A percentile compares a stretch with the other conserved stretches of the same genome.
Evolutionary conservation across 768 basidiomycete genomes (phyloP).

Genomic region (Lactarius tabidus): DNA sequence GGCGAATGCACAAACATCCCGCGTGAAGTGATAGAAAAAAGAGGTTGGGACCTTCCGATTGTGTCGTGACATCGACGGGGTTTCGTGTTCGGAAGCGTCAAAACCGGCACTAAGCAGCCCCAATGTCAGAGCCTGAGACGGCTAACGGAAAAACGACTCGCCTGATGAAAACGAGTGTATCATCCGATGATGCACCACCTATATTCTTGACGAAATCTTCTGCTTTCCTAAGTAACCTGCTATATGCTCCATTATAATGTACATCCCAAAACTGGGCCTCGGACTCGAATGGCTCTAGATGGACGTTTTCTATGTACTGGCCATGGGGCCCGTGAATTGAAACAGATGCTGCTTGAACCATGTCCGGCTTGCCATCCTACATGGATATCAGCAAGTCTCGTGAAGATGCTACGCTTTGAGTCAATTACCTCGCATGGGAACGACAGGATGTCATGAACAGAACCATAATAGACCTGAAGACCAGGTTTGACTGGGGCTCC

Average conservation of each 20-base stretch:
- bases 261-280: conserved; percentile 72
- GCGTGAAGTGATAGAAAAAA: conserved; percentile 82
- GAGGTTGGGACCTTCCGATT: conserved; percentile 81
- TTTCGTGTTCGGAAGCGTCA: conserved; percentile 93
- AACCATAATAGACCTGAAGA: conserved; percentile 79
- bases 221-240: conserved; percentile 59
- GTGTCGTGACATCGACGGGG: conserved; percentile 87
- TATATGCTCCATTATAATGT: conserved; percentile 66
- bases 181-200: conserved; percentile 55
- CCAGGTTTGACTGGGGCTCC: conserved; percentile 40
- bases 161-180: conserved; percentile 88
- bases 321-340: conserved; percentile 76
- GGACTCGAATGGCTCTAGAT: conserved; percentile 67
- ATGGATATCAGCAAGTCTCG: conserved; percentile 11
- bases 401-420: not conserved
- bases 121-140: conserved; percentile 7
- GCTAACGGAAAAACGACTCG: conserved; percentile 30
- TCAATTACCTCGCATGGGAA: conserved; percentile 80
- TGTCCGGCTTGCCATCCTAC: conserved; percentile 73
- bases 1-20: conserved; percentile 63
- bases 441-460: conserved; percentile 89
- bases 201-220: conserved; percentile 67
- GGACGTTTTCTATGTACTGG: conserved; percentile 84
- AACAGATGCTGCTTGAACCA: conserved; percentile 85
- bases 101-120: conserved; percentile 69